Evolutionary conservation across 2,329 filamentous ascomycete species (phyloP), one percentile per base, ranked within the genome.

Genomic region (Dactylellina leptospora): DNA sequence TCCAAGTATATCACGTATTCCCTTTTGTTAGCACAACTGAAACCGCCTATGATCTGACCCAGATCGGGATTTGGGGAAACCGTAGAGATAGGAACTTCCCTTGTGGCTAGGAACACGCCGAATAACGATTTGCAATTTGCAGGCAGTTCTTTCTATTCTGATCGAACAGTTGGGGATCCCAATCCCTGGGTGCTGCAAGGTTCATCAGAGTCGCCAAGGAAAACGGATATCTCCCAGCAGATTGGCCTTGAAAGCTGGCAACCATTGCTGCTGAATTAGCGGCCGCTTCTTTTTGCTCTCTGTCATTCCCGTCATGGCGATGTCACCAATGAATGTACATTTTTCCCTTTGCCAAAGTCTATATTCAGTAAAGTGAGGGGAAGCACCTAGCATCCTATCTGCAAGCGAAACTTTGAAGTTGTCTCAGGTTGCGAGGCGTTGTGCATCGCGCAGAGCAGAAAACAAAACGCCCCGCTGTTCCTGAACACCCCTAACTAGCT

Each of bases 401-500:
- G 45, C 45, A 61, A 16, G 18, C 59, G 48, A 47, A 64, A 27
- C 22, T 68, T 68, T 68, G 38, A 44, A 45, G 38, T 42, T 60
- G 54, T 68, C 62, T 68, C 62, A 68, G 51, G 51, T 51, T 64
- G 51, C 61, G 61, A 66, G 47, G 51, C 18, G 45, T 16, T 40
- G 42, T 47, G 16, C 50, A 13, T 36, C 13, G 22, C 9, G n/a
- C 28, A 54, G 10, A 22, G 5, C 16, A 3, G 16, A 27, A 8
- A 36, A 47, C 25, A 16, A 33, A 70, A 70, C 20, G 38, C 40
- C 64, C 55, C 64, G 64, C 64, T 55, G 45, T 42, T 51, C 42
- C 47, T 44, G 30, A 53, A 53, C 27, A 36, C 5, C 33, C 28
- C 50, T 20, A 18, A n/a, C n/a, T n/a, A n/a, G n/a, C n/a, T n/a